Evolutionary conservation across 768 basidiomycete species (phyloP), one percentile per base, ranked within the genome.

Genomic region (Coprinopsis sp.): DNA sequence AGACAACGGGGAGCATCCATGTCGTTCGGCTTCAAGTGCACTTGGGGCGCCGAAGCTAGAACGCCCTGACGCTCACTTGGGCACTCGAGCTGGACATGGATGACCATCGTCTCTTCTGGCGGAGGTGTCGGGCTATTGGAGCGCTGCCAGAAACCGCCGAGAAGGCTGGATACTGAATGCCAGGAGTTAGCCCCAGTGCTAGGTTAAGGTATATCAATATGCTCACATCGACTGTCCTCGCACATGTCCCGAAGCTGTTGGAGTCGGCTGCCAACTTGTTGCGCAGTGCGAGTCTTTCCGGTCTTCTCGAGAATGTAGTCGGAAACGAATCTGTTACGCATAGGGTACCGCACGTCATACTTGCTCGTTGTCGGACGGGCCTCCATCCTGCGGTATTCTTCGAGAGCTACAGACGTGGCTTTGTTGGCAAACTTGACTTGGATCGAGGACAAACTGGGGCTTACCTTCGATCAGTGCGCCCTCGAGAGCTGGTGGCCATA

Each of bases 401-500:
- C 78, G 47, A 79, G 74, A 14, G 80, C 85, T 88, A 36, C 18
- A 28, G 22, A 24, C 22, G 29, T 11, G 6, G 5, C 25, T 25
- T 25, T 18, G n/a, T 14, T 27, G 36, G 37, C 41, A 16, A 11
- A 6, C 16, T 29, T 27, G 31, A 28, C 24, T 46, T 13, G 34
- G 28, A 18, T 33, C 45, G 34, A 24, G 46, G n/a, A 23, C 27
- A 29, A 23, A 7, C 22, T 22, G 28, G 19, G n/a, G 52, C 65
- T 33, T 49, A 81, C 86, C 85, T 74, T 84, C 77, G 25, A 88
- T 70, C 54, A 88, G 69, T 31, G 81, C 81, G 24, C 80, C 82
- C 67, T 88, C 86, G 63, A 88, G 72, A 47, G 78, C 72, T 12
- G 82, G 83, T 38, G 86, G 86, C 86, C 86, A 88, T 10, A 88